A percentile compares a stretch with the other conserved stretches of the same genome.
Evolutionary conservation across 345 rosid genomes (phyloP).

Genomic region (Citrus cavaleriei): DNA sequence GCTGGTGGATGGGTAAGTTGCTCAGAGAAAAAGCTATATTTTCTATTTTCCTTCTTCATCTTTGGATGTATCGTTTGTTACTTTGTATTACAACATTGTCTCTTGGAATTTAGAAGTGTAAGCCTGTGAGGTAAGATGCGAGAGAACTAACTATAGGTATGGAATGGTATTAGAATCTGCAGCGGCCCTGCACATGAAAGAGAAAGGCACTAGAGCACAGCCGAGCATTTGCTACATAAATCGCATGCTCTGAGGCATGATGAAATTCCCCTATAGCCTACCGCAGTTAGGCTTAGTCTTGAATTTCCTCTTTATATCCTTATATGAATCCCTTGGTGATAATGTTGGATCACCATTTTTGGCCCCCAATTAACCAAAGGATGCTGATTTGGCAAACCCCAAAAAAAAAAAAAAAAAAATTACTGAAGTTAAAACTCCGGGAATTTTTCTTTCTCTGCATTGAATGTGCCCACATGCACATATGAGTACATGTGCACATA

Average conservation of each 20-base stretch:
- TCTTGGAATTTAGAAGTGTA: background rate
- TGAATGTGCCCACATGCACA: background rate
- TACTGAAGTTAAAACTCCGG: background rate
- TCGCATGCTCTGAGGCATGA: background rate
- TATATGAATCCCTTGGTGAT: background rate
- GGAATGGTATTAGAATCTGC: background rate
- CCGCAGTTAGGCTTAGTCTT: background rate
- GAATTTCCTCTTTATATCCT: background rate
- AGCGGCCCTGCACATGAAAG: background rate
- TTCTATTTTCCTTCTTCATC: background rate
- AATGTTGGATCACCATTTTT: background rate
- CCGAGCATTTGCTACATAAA: background rate
- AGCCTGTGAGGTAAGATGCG: background rate
- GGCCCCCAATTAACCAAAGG: background rate
- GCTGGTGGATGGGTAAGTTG: constrained; percentile 84
- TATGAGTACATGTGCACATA: too few relatives aligned
- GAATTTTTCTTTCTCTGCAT: background rate
- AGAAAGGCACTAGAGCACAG: background rate
- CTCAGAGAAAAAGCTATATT: background rate
- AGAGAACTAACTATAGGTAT: background rate
- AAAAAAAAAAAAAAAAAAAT: too few relatives aligned
- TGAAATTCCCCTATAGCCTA: background rate
- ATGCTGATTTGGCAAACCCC: background rate
- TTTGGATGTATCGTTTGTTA: background rate
- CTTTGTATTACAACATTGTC: background rate